Percentiles rank a stretch among this genome's conserved stretches.
Evolutionary conservation across 768 basidiomycete genomes (phyloP).

Genomic region (Calvatia gigantea): DNA sequence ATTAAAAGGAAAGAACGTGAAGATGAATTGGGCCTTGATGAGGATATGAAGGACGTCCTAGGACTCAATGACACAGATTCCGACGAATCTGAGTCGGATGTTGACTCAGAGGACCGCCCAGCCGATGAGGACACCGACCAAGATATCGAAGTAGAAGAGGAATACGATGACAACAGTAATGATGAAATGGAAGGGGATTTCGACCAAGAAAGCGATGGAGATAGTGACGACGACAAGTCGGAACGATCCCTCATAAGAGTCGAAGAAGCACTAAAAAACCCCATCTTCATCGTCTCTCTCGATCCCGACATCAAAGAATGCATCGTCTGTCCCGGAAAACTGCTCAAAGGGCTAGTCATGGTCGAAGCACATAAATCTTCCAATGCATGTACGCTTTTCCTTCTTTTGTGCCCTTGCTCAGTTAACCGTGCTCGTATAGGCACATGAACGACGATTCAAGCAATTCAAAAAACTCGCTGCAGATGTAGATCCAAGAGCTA

Average conservation of each 20-base stretch:
- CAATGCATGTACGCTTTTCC: conserved; percentile 49
- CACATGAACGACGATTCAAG: conserved; percentile 58
- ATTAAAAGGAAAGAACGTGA: conserved; percentile 58
- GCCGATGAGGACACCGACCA: conserved; percentile 19
- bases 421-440: conserved; percentile 33
- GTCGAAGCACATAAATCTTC: conserved; percentile 55
- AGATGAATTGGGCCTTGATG: conserved; percentile 60
- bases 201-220: conserved; percentile 19
- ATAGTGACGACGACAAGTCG: conserved; percentile 25
- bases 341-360: conserved; percentile 60
- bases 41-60: conserved; percentile 58
- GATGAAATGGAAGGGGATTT: conserved; percentile 16
- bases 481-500: conserved; percentile 35
- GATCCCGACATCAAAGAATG: conserved; percentile 58
- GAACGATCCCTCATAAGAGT: conserved; percentile 49
- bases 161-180: no score
- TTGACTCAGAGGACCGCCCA: conserved; percentile 19
- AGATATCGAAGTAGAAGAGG: conserved; percentile 19
- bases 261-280: conserved; percentile 56
- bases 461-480: conserved; percentile 43
- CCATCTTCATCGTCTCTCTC: conserved; percentile 56
- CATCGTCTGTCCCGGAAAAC: conserved; percentile 68
- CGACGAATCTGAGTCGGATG: conserved; percentile 57
- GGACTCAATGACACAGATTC: conserved; percentile 76
- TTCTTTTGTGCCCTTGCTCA: conserved; percentile 8